These are phyloP conservation scores for Delitschia confertaspora DNA, from an alignment of 495 filamentous ascomycete genomes.

Conservation along the genomic window DNA sequence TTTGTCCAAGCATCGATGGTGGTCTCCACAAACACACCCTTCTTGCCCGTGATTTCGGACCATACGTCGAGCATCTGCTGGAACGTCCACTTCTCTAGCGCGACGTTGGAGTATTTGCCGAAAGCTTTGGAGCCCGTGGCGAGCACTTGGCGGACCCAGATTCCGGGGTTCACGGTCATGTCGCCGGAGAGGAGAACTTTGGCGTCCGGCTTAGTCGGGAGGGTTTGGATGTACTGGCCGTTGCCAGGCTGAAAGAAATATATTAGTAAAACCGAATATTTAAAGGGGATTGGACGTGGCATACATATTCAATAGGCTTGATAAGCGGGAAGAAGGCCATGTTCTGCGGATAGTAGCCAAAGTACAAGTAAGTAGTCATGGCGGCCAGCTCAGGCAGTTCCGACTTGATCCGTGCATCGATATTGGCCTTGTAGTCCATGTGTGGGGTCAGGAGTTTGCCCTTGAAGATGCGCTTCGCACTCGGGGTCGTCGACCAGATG, in stretches of 20 bases:
- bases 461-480: conserved; percentile 19
- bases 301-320: conserved; percentile 5
- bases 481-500: conserved; percentile 42
- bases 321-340: conserved; percentile 11
- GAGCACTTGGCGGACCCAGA: conserved; percentile 16
- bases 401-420: conserved; percentile 28
- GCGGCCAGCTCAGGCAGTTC: conserved; percentile 19
- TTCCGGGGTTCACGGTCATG: conserved; percentile 17
- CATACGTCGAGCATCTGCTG: conserved; percentile 18
- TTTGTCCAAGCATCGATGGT: conserved; percentile 12
- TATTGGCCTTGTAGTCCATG: conserved; percentile 28
- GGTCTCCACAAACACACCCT: conserved; percentile 15
- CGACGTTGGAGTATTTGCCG: conserved; percentile 25
- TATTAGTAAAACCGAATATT: not conserved
- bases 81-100: conserved; percentile 19
- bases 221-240: conserved; percentile 17
- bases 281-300: no score
- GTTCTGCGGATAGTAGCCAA: conserved; percentile 18
- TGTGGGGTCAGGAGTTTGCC: conserved; percentile 26
- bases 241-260: conserved; percentile 1
- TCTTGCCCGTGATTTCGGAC: conserved; percentile 26
- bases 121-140: conserved; percentile 11
- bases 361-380: conserved; percentile 27
- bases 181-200: conserved; percentile 15
- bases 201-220: conserved; percentile 20